Base-by-base conservation (phyloP, 106 monocot genomes). In the Dendrobium chrysotoxum region DNA sequence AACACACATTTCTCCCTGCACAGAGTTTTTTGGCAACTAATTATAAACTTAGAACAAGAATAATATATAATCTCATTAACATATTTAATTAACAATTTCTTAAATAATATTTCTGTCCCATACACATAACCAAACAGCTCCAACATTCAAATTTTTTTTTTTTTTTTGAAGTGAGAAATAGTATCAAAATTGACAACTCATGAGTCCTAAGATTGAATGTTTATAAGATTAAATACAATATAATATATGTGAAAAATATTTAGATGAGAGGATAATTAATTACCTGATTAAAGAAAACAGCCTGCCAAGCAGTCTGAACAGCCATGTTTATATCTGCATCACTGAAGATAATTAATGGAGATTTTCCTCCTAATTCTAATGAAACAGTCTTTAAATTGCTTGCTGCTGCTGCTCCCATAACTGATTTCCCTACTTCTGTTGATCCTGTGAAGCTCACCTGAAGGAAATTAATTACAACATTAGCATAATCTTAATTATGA, bases 1-100 rank as follows among this genome's bases (percentile, higher is more conserved):
- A 1, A 92, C 81, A n/a, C 95, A 92, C 3, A 92, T 40, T 82
- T 95, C 95, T 16, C 95, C 95, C 92, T 95, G 57, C 20, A 86
- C 41, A 13, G 28, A 58, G 35, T 50, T 15, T 50, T 50, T 50
- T 50, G 11, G 9, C 47, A 47, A 47, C 47, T 47, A 15, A 50
- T 50, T 15, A 50, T 50, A 50, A 50, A 50, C 50, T 50, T 50
- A 50, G 11, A 46, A 46, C 46, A 46, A 11, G 7, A 7, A 46
- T 46, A 46, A 46, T 46, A 46, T 7, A 46, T 7, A 46, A 46
- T 7, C 10, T 46, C 46, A 46, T 46, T 46, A 46, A 46, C 46
- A 46, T 46, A 54, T 54, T 54, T 18, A 35, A 35, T 35, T 35
- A 35, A 35, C 35, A 35, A 35, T 35, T 35, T 35, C 35, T 35